Evolutionary conservation across 1,284 basidiomycete genomes (phyloP).

Genomic region (Ganoderma lingzhi): DNA sequence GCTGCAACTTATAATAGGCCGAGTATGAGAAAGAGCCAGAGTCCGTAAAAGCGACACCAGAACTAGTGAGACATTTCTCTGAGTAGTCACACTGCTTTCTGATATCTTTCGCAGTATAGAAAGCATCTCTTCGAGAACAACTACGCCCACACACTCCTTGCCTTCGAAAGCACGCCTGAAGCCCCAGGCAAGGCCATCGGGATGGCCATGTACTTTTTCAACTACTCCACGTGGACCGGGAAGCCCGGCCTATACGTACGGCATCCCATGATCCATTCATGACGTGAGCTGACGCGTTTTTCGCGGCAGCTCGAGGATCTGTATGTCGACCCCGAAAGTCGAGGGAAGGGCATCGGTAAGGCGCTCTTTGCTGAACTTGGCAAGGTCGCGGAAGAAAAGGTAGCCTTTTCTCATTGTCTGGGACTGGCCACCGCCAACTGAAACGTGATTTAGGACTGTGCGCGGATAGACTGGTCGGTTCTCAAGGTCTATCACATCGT

Average conservation of each 20-base stretch:
- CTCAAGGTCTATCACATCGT: slow-evolving; percentile 69
- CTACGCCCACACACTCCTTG: slow-evolving; percentile 87
- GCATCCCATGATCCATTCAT: not conserved
- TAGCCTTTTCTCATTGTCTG: slow-evolving; percentile 34
- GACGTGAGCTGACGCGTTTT: not conserved
- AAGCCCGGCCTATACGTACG: slow-evolving; percentile 87
- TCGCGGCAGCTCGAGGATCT: slow-evolving; percentile 86
- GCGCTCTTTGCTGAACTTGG: slow-evolving; percentile 87
- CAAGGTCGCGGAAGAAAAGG: slow-evolving; percentile 84
- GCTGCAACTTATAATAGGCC: slow-evolving; percentile 57
- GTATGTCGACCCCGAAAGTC: slow-evolving; percentile 80
- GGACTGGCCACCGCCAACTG: not conserved
- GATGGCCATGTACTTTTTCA: slow-evolving; percentile 90
- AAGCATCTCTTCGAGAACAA: slow-evolving; percentile 86
- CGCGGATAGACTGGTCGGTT: slow-evolving; percentile 90
- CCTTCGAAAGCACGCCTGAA: slow-evolving; percentile 65
- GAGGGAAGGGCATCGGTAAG: slow-evolving; percentile 86
- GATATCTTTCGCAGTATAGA: slow-evolving; percentile 68
- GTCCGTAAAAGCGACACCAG: slow-evolving; percentile 86
- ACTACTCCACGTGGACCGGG: slow-evolving; percentile 96
- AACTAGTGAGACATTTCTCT: slow-evolving; percentile 60
- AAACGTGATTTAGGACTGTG: slow-evolving; percentile 64
- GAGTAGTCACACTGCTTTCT: no score
- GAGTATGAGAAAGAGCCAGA: slow-evolving; percentile 91
- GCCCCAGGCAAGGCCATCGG: slow-evolving; percentile 66